These are phyloP conservation scores for Aurinia saxatilis DNA, from an alignment of 345 rosid genomes.

Conservation along the genomic window DNA sequence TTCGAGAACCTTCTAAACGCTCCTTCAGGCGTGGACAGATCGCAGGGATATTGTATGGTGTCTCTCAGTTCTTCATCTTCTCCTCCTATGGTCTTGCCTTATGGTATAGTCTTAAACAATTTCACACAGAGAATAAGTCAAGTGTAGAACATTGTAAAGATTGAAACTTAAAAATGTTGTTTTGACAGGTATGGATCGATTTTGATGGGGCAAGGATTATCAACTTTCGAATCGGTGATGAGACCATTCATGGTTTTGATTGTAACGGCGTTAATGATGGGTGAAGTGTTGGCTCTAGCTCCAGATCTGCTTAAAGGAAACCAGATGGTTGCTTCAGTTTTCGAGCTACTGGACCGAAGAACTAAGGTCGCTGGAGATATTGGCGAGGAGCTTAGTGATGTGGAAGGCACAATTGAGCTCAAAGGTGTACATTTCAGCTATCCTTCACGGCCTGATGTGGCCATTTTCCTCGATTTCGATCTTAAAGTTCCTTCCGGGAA, in stretches of 20 bases:
- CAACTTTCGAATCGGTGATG: conserved; percentile 80
- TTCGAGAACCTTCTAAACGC: conserved; percentile 65
- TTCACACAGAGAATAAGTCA: neutral
- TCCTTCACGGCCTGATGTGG: conserved; percentile 78
- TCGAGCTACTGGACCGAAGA: conserved; percentile 73
- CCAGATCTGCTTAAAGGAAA: conserved; percentile 89
- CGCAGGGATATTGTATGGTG: conserved; percentile 82
- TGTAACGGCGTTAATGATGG: conserved; percentile 94
- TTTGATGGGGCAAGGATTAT: conserved; percentile 70
- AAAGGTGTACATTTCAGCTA: conserved; percentile 63
- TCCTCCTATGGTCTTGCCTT: conserved; percentile 92
- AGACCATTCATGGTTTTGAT: conserved; percentile 94
- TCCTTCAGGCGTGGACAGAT: conserved; percentile 83
- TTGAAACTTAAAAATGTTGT: neutral
- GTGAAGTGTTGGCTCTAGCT: conserved; percentile 79
- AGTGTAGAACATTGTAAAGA: neutral
- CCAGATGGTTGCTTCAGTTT: conserved; percentile 87
- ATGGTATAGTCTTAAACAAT: conserved; percentile 32
- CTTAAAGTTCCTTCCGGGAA: conserved; percentile 56
- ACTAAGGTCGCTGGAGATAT: conserved; percentile 53
- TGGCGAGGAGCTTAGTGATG: conserved; percentile 55
- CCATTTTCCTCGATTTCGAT: conserved; percentile 62
- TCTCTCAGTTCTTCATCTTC: conserved; percentile 95
- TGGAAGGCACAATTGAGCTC: conserved; percentile 66
- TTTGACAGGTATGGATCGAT: conserved; percentile 30